These are phyloP conservation scores for Ceratobasidium sp. DNA, from an alignment of 1,284 basidiomycete genomes.

Conservation along the genomic window DNA sequence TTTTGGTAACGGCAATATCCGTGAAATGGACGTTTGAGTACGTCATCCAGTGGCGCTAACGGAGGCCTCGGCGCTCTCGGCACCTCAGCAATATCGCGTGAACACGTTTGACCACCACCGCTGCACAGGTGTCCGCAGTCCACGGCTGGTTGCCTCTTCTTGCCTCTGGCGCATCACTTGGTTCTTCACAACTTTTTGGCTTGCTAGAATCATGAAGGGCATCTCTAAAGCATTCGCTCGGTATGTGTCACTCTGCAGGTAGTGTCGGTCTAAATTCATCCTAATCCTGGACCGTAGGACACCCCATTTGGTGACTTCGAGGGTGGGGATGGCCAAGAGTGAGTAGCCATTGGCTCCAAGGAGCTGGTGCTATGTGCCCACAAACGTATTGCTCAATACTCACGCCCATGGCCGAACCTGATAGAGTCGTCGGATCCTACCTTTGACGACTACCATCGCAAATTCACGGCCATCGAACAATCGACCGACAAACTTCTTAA, in stretches of 20 bases:
- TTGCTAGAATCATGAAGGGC: slow-evolving; percentile 69
- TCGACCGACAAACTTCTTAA: slow-evolving; percentile 90
- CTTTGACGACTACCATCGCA: slow-evolving; percentile 81
- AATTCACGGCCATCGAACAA: slow-evolving; percentile 79
- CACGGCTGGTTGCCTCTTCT: background rate
- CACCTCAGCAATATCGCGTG: slow-evolving; percentile 22
- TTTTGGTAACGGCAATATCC: background rate
- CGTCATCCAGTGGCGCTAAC: slow-evolving; percentile 26
- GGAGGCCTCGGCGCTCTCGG: slow-evolving; percentile 33
- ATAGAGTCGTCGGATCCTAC: slow-evolving; percentile 85
- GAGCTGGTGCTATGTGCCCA: background rate
- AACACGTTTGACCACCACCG: slow-evolving; percentile 22
- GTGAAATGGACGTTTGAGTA: slow-evolving; percentile 1
- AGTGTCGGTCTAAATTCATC: background rate
- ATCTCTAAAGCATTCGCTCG: slow-evolving; percentile 78
- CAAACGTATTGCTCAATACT: background rate
- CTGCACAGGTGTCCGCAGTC: slow-evolving; percentile 39
- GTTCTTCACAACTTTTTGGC: background rate
- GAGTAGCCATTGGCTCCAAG: slow-evolving; percentile 51
- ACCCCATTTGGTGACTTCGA: slow-evolving; percentile 83
- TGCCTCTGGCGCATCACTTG: background rate
- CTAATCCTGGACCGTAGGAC: slow-evolving; percentile 58
- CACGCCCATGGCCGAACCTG: slow-evolving; percentile 3
- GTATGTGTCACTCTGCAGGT: slow-evolving; percentile 54
- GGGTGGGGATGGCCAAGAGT: slow-evolving; percentile 92